Base-by-base conservation (phyloP, 2,329 filamentous ascomycete genomes). In the Exophiala dermatitidis region DNA sequence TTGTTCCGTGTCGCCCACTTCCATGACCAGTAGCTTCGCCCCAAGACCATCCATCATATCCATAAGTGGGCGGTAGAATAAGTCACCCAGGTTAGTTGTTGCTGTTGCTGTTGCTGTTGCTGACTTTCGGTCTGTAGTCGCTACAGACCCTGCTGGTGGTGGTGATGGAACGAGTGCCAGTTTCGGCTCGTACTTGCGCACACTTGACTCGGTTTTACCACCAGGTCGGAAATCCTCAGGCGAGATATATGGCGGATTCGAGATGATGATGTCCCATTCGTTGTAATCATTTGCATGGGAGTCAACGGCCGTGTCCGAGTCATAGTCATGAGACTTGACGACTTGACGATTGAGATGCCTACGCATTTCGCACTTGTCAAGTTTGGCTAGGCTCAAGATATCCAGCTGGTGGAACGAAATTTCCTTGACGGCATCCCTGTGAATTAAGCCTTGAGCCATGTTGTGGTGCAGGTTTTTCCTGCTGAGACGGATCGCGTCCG, bases 201-300 rank as follows among this genome's bases (percentile, higher is more conserved):
- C 91, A 8, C 87, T 91, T 29, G 83, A 79, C 40, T 60, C 54
- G 1, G 77, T 74, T 1, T 85, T 90, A 12, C 80, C 79, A 37
- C 70, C 76, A 37, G 75, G 62, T 4, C 56, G 69, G 26, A 87
- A 90, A 5, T 79, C 80, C 2, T 66, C 60, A 0, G 75, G 72
- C 1, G 90, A 94, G 47, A 97, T 84, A 67, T 97, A 97, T 0
- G 93, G 93, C 10, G 93, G 93, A 64, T 98, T 98, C 1, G 86
- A 86, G 34, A 93, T 79, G 1, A 98, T 70, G 3, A 97, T 71
- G 57, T 94, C 83, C 64, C 69, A 71, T 4, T 40, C 9, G 4
- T 30, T 28, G 45, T 10, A 19, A 19, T 19, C 19, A 19, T 19
- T 19, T 19, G 19, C 19, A 19, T 19, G 19, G 19, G 19, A 19